Percentiles rank a stretch among this genome's conserved stretches.
Conservation (phyloP, 2,329 filamentous ascomycete species). For the Meredithiella fracta region DNA sequence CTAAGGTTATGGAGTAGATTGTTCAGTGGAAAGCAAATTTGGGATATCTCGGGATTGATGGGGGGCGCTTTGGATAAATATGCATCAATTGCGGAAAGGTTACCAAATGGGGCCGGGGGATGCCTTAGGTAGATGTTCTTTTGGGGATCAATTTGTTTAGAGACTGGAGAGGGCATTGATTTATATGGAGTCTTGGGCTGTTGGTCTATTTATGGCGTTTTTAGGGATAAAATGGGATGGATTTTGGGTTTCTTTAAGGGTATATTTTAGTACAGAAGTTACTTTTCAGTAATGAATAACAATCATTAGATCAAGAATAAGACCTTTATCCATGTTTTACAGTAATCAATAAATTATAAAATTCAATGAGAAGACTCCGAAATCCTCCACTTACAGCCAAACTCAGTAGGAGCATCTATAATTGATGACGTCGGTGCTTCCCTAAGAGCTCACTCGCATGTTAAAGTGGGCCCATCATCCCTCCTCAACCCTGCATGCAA, state of each 20-base stretch:
- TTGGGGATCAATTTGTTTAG: too few species aligned
- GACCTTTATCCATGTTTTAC: too few species aligned
- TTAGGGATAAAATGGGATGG: background rate
- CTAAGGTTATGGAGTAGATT: slow-evolving; percentile 45
- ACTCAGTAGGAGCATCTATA: too few species aligned
- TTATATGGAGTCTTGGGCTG: too few species aligned
- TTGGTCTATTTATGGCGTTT: background rate
- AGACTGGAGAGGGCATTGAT: too few species aligned
- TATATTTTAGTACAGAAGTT: background rate
- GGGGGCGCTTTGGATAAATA: slow-evolving; percentile 40
- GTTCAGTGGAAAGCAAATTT: slow-evolving; percentile 44
- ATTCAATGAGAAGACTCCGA: too few species aligned
- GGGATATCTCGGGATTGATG: slow-evolving; percentile 43
- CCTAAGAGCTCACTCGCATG: too few species aligned
- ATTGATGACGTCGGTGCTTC: too few species aligned
- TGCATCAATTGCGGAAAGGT: slow-evolving; percentile 20
- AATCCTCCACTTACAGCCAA: too few species aligned
- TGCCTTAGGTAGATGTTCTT: background rate
- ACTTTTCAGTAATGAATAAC: background rate
- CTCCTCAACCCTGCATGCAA: too few species aligned
- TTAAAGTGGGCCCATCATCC: too few species aligned
- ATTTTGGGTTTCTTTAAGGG: background rate
- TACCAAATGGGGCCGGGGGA: background rate
- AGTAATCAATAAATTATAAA: too few species aligned
- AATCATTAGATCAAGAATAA: background rate